A percentile compares a stretch with the other conserved stretches of the same genome.
These are phyloP conservation scores for Geotrichum fermentans DNA, from an alignment of 1,139 yeast genomes.

Conservation along the genomic window DNA sequence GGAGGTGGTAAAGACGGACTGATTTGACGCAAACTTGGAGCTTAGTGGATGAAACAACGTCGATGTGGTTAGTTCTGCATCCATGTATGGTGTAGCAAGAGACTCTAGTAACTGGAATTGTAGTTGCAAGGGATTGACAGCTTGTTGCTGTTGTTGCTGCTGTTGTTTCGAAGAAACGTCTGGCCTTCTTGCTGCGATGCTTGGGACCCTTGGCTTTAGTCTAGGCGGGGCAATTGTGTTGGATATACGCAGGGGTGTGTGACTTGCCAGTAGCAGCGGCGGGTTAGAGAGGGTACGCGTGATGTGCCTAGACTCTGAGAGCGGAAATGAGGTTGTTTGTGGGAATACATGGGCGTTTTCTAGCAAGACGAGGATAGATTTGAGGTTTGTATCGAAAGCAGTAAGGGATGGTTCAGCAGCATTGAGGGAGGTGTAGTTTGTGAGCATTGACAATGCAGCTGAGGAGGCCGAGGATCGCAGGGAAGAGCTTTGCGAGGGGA, in stretches of 20 bases:
- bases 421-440: conserved; percentile 22
- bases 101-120: conserved; percentile 35
- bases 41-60: conserved; percentile 31
- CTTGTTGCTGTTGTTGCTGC: too few relatives aligned
- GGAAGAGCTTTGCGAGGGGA: conserved; percentile 2
- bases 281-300: conserved; percentile 3
- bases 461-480: conserved; percentile 30
- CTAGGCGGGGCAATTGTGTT: not conserved
- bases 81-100: conserved; percentile 33
- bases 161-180: not conserved
- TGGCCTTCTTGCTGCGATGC: not conserved
- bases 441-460: conserved; percentile 31
- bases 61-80: conserved; percentile 24
- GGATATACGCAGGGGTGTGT: not conserved
- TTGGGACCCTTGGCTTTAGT: not conserved
- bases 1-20: conserved; percentile 75
- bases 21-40: conserved; percentile 31
- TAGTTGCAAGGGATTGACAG: conserved; percentile 28
- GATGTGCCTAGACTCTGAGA: not conserved
- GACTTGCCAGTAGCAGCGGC: not conserved
- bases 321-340: not conserved
- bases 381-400: conserved; percentile 25
- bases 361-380: conserved; percentile 23
- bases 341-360: conserved; percentile 25
- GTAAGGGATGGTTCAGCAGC: conserved; percentile 20